Evolutionary conservation across 2,329 filamentous ascomycete genomes (phyloP).

Genomic region (Fusarium sarcochroum): DNA sequence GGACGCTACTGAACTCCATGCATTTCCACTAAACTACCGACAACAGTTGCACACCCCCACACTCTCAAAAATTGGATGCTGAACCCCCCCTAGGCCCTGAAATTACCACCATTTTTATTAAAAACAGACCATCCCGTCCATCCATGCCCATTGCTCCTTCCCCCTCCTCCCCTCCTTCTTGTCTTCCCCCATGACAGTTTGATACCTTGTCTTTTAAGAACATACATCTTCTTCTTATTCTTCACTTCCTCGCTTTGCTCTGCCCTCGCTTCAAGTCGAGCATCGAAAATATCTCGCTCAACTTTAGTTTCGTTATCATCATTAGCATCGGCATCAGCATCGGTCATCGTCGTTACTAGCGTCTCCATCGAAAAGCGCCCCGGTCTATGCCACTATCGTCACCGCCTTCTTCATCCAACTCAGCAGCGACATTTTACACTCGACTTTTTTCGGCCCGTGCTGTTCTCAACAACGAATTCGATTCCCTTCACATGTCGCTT

Average conservation of each 20-base stretch:
- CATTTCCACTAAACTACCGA: conserved; percentile 30
- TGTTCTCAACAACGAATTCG: conserved; percentile 24
- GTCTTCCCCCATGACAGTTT: conserved; percentile 43
- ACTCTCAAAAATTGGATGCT: conserved; percentile 27
- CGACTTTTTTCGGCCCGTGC: conserved; percentile 30
- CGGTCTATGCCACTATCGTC: conserved; percentile 48
- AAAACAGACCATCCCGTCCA: conserved; percentile 51
- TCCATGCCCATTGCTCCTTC: conserved; percentile 43
- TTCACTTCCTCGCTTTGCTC: conserved; percentile 31
- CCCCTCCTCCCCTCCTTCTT: conserved; percentile 50
- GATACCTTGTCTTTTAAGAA: conserved; percentile 39
- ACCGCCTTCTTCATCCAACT: conserved; percentile 44
- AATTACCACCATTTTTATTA: conserved; percentile 50
- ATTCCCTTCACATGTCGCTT: conserved; percentile 43
- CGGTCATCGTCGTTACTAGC: conserved; percentile 25
- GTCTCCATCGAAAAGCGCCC: conserved; percentile 34
- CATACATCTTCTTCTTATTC: conserved; percentile 25
- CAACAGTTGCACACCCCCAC: conserved; percentile 31
- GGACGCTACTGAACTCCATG: neutral
- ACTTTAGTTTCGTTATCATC: conserved; percentile 10
- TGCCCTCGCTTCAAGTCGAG: conserved; percentile 33
- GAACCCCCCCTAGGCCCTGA: conserved; percentile 43
- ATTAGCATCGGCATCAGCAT: conserved; percentile 11
- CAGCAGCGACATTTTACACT: conserved; percentile 36
- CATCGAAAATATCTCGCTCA: conserved; percentile 21